Evolutionary conservation across 148 eudicot genomes (phyloP).

Genomic region (Fagopyrum homotropicum): DNA sequence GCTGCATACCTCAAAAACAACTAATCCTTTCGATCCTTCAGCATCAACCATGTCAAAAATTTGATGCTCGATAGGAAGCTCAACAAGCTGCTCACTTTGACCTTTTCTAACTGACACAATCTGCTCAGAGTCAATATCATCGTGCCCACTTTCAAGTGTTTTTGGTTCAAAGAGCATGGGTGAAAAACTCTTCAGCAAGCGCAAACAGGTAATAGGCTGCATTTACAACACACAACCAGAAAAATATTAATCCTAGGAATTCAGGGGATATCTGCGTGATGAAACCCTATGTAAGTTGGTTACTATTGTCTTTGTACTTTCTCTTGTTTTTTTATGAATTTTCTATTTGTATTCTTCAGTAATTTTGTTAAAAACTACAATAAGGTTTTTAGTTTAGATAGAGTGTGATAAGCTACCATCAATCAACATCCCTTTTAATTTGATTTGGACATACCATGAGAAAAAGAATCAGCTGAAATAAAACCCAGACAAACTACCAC

Average conservation of each 20-base stretch:
- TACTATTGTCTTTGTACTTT: background rate
- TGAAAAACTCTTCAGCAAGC: slow-evolving; percentile 70
- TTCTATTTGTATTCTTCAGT: background rate
- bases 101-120: slow-evolving; percentile 37
- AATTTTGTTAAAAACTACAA: background rate
- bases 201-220: slow-evolving; percentile 78
- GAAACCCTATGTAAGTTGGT: background rate
- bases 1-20: slow-evolving; percentile 55
- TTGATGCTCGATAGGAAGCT: slow-evolving; percentile 91
- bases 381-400: background rate
- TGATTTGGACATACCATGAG: background rate
- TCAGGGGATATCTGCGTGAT: background rate
- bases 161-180: slow-evolving; percentile 60
- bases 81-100: slow-evolving; percentile 78
- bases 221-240: background rate
- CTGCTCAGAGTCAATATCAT: slow-evolving; percentile 47
- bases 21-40: slow-evolving; percentile 80
- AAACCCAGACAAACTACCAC: background rate
- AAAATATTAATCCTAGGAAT: background rate
- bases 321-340: background rate
- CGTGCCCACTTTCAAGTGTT: slow-evolving; percentile 34
- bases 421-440: background rate
- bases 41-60: slow-evolving; percentile 78
- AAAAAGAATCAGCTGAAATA: background rate
- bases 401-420: background rate